A percentile compares a stretch with the other conserved stretches of the same genome.
phyloP scores from a whole-genome alignment of 2,329 filamentous ascomycete genomes.

The Cercospora sp. region DNA sequence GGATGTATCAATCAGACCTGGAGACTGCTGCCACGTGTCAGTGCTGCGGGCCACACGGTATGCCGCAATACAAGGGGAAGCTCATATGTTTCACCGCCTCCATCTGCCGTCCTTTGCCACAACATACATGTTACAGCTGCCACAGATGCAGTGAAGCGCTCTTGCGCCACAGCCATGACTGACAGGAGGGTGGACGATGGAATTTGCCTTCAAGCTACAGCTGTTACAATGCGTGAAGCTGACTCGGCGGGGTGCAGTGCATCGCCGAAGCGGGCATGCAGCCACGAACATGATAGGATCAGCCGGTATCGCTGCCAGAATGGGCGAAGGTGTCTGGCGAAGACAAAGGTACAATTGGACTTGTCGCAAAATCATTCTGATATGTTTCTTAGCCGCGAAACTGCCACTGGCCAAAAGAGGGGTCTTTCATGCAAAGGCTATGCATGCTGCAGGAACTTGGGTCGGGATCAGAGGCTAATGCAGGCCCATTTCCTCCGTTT shows the following conservation, averaged over 20 bases:
- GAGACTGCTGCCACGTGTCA: neutral
- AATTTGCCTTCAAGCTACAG: slow-evolving; percentile 5
- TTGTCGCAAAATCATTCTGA: neutral
- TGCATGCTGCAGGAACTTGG: slow-evolving; percentile 8
- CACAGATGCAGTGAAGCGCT: neutral
- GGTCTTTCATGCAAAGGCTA: neutral
- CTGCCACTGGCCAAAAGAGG: neutral
- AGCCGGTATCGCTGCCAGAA: neutral
- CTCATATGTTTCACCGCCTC: neutral
- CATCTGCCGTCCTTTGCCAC: neutral
- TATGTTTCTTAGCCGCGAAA: neutral
- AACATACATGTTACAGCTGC: neutral
- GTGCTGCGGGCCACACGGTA: neutral
- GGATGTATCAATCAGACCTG: neutral
- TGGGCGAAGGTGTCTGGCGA: neutral
- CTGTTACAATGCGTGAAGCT: neutral
- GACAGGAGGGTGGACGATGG: neutral
- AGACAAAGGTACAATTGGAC: neutral
- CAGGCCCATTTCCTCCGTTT: neutral
- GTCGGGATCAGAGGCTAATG: slow-evolving; percentile 8
- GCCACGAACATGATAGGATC: neutral
- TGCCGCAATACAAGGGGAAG: neutral
- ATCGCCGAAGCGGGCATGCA: neutral
- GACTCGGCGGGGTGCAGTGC: neutral
- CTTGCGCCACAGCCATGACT: neutral